A percentile compares a stretch with the other conserved stretches of the same genome.
Evolutionary conservation across 805 yeast genomes (phyloP).

Genomic region (Wickerhamomyces subpelliculosus): DNA sequence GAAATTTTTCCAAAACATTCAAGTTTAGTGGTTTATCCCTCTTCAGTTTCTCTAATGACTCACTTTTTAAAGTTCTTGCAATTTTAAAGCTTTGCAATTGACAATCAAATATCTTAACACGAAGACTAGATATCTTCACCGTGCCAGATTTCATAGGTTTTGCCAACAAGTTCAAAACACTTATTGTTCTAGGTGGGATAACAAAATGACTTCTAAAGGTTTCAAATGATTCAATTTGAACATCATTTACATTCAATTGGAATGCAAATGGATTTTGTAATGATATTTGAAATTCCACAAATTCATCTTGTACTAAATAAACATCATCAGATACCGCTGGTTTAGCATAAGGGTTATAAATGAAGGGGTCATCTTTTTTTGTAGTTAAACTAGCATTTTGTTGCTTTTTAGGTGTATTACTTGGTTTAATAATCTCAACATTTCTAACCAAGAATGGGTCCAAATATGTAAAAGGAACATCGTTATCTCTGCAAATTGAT

Average conservation of each 20-base stretch:
- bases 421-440: constrained; percentile 28
- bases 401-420: constrained; percentile 18
- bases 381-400: constrained; percentile 7
- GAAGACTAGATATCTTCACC: constrained; percentile 43
- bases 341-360: constrained; percentile 52
- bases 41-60: constrained; percentile 23
- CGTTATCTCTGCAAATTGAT: constrained; percentile 15
- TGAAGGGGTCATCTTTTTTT: constrained; percentile 29
- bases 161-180: constrained; percentile 36
- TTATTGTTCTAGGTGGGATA: constrained; percentile 31
- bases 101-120: constrained; percentile 46
- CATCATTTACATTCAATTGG: constrained; percentile 51
- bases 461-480: constrained; percentile 48
- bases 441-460: constrained; percentile 62
- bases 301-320: constrained; percentile 54
- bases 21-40: not conserved
- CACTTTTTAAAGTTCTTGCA: constrained; percentile 24
- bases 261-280: constrained; percentile 79
- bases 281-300: constrained; percentile 45
- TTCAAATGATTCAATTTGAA: constrained; percentile 31
- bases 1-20: constrained; percentile 5
- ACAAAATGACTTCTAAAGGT: constrained; percentile 23
- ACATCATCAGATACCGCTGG: constrained; percentile 14
- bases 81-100: constrained; percentile 37
- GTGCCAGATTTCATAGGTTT: constrained; percentile 44